phyloP scores from a whole-genome alignment of 371 early-diverging fungal species.

The Blakeslea trispora region DNA sequence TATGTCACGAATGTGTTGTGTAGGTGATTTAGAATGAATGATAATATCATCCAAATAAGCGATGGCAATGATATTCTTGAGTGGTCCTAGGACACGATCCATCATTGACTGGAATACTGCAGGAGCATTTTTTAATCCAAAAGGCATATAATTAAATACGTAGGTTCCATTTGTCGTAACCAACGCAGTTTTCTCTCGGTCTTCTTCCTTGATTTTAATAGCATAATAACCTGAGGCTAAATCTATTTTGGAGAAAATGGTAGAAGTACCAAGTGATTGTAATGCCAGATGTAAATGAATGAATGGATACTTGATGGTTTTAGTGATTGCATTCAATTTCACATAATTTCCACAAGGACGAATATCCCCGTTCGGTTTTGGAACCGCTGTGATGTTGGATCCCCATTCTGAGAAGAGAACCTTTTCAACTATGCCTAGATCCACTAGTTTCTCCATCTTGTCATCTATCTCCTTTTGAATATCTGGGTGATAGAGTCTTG shows the following conservation, averaged over 20 bases:
- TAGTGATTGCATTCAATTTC: not conserved
- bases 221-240: not conserved
- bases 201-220: not conserved
- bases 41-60: constrained; percentile 8
- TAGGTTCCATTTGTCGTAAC: not conserved
- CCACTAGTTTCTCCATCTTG: not conserved
- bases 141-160: not conserved
- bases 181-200: not conserved
- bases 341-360: not conserved
- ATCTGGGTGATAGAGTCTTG: constrained; percentile 1
- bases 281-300: not conserved
- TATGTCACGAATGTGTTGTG: constrained; percentile 2
- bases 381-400: not conserved
- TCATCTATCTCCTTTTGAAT: not conserved
- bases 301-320: not conserved
- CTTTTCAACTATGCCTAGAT: not conserved
- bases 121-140: not conserved
- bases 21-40: not conserved
- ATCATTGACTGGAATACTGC: constrained; percentile 23
- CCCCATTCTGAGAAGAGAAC: not conserved
- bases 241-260: not conserved
- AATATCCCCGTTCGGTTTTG: not conserved
- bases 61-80: constrained; percentile 4
- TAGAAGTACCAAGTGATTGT: not conserved
- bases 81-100: constrained; percentile 36